Evolutionary conservation across 768 basidiomycete genomes (phyloP), one percentile per base, ranked within the genome.

Genomic region (Russula sp.): DNA sequence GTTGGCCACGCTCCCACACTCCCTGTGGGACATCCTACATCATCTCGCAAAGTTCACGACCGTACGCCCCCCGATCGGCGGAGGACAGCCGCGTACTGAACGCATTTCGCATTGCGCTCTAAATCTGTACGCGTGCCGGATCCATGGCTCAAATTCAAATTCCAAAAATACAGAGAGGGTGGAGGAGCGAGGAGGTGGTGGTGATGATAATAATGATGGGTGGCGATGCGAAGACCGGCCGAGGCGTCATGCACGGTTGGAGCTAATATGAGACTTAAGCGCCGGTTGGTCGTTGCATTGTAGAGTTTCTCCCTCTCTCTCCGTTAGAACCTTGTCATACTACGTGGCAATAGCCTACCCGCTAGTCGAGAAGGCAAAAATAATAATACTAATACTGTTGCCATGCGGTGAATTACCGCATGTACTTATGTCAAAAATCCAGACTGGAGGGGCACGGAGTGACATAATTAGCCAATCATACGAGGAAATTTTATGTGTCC

Each of bases 31-130:
- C 54, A n/a, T 66, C 30, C 60, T 59, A 16, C 48, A 54, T 48
- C 46, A 4, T 24, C 46, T n/a, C 69, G 16, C 54, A 61, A 10
- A 44, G 48, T 28, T 50, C 67, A 24, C 67, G 68, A 52, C 69
- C 65, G 22, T 75, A 74, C 64, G 71, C 67, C 6, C 74, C 74
- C 13, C 72, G 74, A 49, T 75, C 75, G 4, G 68, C 73, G 5
- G 75, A 76, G 61, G 75, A 76, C 59, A 72, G 74, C 44, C 72
- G 73, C 42, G 75, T 74, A 18, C 61, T 76, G 9, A 74, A 73
- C 57, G 72, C 75, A 51, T 76, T 76, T 69, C 75, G 75, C 13
- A 67, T 76, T 18, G 71, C 71, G 10, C 68, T 75, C 36, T 76
- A 62, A 70, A 22, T 48, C 22, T 60, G 28, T 22, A n/a, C 11